These are phyloP conservation scores for Rhododendron kiyosumense DNA, from an alignment of 148 eudicot species.

Conservation along the genomic window DNA sequence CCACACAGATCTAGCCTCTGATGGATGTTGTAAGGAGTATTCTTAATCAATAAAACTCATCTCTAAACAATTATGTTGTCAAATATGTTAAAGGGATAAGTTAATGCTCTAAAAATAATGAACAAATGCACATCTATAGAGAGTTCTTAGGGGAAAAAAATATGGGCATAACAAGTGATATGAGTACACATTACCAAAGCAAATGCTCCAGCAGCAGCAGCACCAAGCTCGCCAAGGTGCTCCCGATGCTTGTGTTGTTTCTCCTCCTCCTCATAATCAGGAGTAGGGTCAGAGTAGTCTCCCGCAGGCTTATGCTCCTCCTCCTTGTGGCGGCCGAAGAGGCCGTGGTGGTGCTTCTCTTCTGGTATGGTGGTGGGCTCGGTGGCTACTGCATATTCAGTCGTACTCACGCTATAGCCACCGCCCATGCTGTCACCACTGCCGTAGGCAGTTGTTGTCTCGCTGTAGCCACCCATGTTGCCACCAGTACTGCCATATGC, in stretches of 20 bases:
- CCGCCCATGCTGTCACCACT: neutral
- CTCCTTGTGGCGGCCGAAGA: neutral
- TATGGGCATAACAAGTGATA: neutral
- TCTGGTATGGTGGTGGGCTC: neutral
- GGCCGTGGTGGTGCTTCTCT: neutral
- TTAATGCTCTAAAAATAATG: too few relatives aligned
- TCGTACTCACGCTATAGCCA: neutral
- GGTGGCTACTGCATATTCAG: neutral
- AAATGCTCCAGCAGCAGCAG: constrained; percentile 43
- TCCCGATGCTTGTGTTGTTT: constrained; percentile 34
- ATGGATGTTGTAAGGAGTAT: too few relatives aligned
- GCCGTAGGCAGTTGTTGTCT: neutral
- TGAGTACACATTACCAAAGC: constrained; percentile 29
- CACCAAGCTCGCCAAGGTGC: constrained; percentile 26
- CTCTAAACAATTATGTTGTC: too few relatives aligned
- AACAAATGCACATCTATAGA: too few relatives aligned
- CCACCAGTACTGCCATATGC: neutral
- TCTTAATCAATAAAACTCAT: too few relatives aligned
- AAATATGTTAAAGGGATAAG: too few relatives aligned
- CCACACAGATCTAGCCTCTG: too few relatives aligned
- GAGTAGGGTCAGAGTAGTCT: neutral
- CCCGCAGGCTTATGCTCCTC: neutral
- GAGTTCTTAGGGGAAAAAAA: too few relatives aligned
- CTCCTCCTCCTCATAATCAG: constrained; percentile 26
- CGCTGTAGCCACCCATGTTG: neutral